Conservation (phyloP, 768 basidiomycete species). For the Psilocybe cubensis region DNA sequence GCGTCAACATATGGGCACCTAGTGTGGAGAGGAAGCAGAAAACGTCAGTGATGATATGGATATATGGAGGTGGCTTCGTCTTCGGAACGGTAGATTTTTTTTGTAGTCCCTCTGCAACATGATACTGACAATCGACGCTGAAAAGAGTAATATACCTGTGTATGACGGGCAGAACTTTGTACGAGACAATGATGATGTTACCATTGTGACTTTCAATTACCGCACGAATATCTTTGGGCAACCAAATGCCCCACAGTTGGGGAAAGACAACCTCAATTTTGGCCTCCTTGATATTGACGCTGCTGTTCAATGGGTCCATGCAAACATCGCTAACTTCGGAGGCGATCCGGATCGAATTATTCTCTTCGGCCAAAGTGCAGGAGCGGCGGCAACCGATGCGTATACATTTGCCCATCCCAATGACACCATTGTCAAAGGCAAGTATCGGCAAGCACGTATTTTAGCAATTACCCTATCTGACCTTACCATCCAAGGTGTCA, state of each 20-base stretch:
- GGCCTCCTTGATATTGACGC: constrained; percentile 39
- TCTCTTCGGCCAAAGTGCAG: constrained; percentile 41
- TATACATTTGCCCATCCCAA: constrained; percentile 38
- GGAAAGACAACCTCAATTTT: constrained; percentile 31
- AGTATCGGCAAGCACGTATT: background rate
- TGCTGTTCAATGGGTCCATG: constrained; percentile 48
- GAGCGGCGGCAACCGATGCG: constrained; percentile 32
- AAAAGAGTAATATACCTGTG: constrained; percentile 27
- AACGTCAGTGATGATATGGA: constrained; percentile 38
- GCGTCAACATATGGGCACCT: constrained; percentile 42
- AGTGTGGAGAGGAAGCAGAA: constrained; percentile 29
- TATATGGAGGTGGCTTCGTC: constrained; percentile 38
- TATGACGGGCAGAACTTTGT: constrained; percentile 35
- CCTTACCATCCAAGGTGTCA: constrained; percentile 28
- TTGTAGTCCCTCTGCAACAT: background rate
- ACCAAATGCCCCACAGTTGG: constrained; percentile 40
- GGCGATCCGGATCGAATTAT: constrained; percentile 41
- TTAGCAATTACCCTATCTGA: background rate
- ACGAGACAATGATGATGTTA: constrained; percentile 35
- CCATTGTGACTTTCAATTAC: constrained; percentile 41
- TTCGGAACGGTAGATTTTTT: constrained; percentile 33
- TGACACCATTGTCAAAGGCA: constrained; percentile 35
- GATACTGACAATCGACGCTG: background rate
- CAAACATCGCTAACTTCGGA: constrained; percentile 48
- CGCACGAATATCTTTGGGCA: constrained; percentile 41